phyloP scores from a whole-genome alignment of 768 basidiomycete genomes.

The Nidula microcarpa region DNA sequence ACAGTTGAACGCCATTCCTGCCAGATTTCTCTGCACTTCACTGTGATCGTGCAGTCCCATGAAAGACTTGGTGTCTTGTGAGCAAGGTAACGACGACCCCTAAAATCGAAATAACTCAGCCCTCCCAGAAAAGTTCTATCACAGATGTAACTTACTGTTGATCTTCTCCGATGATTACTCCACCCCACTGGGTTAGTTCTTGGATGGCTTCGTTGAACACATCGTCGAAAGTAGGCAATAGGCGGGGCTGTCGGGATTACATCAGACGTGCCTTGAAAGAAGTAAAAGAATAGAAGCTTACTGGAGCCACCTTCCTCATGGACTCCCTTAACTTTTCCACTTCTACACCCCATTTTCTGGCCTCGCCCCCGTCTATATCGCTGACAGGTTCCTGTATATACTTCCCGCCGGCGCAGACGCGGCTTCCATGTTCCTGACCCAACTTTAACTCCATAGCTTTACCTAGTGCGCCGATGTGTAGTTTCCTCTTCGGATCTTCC shows the following conservation, averaged over 20 bases:
- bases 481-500: constrained; percentile 74
- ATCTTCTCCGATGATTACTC: constrained; percentile 65
- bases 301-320: constrained; percentile 56
- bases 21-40: constrained; percentile 68
- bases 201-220: constrained; percentile 78
- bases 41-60: constrained; percentile 61
- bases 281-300: constrained; percentile 24
- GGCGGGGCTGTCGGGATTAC: constrained; percentile 40
- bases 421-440: constrained; percentile 59
- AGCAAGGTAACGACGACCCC: constrained; percentile 72
- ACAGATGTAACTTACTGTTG: constrained; percentile 45
- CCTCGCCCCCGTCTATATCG: constrained; percentile 62
- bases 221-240: constrained; percentile 61
- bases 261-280: constrained; percentile 8
- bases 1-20: constrained; percentile 61
- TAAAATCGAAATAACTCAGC: constrained; percentile 25
- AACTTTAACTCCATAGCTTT: constrained; percentile 66
- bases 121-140: too few relatives aligned
- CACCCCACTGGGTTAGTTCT: constrained; percentile 71
- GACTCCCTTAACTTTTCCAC: constrained; percentile 52
- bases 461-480: constrained; percentile 70
- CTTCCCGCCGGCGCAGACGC: constrained; percentile 57
- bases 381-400: constrained; percentile 17
- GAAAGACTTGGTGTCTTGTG: constrained; percentile 67
- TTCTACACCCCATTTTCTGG: constrained; percentile 73